Evolutionary conservation across 495 filamentous ascomycete genomes (phyloP).

Genomic region (Aspergillus taichungensis): DNA sequence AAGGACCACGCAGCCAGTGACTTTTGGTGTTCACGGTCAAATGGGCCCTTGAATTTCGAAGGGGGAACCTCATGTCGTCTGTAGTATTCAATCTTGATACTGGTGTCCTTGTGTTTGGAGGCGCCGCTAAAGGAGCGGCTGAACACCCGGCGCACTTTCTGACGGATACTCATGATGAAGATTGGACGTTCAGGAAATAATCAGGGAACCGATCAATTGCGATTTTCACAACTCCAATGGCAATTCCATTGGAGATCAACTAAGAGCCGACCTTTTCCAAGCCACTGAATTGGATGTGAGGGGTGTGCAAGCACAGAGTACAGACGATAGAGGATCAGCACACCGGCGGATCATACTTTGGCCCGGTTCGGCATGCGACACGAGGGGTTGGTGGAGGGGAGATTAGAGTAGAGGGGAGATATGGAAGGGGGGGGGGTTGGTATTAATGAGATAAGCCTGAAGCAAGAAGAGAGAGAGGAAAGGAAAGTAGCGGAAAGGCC

Average conservation of each 20-base stretch:
- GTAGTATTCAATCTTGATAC: conserved; percentile 44
- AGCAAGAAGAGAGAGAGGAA: conserved; percentile 1
- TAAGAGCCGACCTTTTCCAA: conserved; percentile 25
- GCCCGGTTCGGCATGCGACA: conserved; percentile 9
- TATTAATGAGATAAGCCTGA: conserved; percentile 4
- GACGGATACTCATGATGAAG: conserved; percentile 37
- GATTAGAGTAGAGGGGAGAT: conserved; percentile 3
- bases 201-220: not conserved
- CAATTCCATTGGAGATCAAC: conserved; percentile 2
- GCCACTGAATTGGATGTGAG: conserved; percentile 25
- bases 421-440: too few species aligned
- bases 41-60: conserved; percentile 45
- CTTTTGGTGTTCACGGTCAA: conserved; percentile 43
- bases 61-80: conserved; percentile 40
- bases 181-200: not conserved
- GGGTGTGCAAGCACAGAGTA: conserved; percentile 31
- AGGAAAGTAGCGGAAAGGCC: conserved; percentile 3
- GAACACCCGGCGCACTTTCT: conserved; percentile 34
- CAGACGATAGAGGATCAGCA: conserved; percentile 4
- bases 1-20: conserved; percentile 44
- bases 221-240: not conserved
- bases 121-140: conserved; percentile 18
- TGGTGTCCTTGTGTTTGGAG: conserved; percentile 21
- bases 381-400: conserved; percentile 1
- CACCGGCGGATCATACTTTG: conserved; percentile 25